Evolutionary conservation across 345 rosid genomes (phyloP).

Genomic region (Microcos paniculata): DNA sequence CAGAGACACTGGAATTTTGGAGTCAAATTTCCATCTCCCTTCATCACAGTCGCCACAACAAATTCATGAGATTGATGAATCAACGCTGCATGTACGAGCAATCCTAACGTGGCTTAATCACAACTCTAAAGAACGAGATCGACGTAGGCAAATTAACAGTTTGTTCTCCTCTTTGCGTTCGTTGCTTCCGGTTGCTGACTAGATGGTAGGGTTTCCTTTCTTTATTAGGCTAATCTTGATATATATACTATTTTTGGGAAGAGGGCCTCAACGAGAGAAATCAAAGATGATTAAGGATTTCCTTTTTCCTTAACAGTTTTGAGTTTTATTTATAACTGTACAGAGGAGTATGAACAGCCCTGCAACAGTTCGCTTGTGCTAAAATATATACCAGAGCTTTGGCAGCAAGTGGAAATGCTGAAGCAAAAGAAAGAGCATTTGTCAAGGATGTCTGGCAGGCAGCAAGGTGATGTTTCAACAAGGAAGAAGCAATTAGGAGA

Average conservation of each 20-base stretch:
- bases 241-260: neutral
- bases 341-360: slow-evolving; percentile 45
- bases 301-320: too few relatives aligned
- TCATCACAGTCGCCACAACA: neutral
- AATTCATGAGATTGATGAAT: neutral
- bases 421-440: slow-evolving; percentile 40
- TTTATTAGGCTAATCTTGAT: neutral
- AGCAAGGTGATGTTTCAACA: neutral
- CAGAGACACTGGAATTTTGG: neutral
- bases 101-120: neutral
- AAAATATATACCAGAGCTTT: slow-evolving; percentile 52
- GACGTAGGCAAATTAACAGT: neutral
- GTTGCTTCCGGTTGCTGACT: slow-evolving; percentile 2
- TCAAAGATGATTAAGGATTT: too few relatives aligned
- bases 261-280: neutral
- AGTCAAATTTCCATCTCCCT: neutral
- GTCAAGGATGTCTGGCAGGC: slow-evolving; percentile 4
- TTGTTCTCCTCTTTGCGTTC: slow-evolving; percentile 12
- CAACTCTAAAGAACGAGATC: neutral
- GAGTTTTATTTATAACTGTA: neutral
- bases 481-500: neutral
- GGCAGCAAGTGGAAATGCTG: slow-evolving; percentile 35
- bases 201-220: neutral
- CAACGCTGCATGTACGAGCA: neutral
- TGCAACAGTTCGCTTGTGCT: slow-evolving; percentile 39